These are phyloP conservation scores for Globisporangium splendens DNA, from an alignment of 352 stramenopile species.

Conservation along the genomic window DNA sequence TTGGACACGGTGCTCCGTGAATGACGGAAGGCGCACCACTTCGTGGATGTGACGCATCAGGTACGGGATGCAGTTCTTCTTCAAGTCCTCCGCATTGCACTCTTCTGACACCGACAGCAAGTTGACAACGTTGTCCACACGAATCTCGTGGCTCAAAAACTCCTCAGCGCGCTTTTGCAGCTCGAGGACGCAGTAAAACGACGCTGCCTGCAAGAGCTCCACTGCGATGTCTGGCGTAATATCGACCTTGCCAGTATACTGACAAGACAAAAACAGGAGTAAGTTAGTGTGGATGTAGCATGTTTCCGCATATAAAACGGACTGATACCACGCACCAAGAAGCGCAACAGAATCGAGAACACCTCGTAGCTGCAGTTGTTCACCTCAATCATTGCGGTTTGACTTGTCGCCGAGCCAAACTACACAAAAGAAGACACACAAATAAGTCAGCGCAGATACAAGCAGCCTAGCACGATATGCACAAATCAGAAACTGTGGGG, in stretches of 20 bases:
- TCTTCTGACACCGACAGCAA: constrained; percentile 73
- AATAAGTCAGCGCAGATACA: constrained; percentile 12
- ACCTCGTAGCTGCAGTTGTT: constrained; percentile 88
- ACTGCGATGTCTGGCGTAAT: constrained; percentile 81
- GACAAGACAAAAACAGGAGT: constrained; percentile 6
- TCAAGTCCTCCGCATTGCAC: constrained; percentile 74
- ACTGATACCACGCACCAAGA: constrained; percentile 49
- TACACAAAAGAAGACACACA: constrained; percentile 24
- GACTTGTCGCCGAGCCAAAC: constrained; percentile 78
- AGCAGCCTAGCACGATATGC: not conserved
- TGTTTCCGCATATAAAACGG: too few relatives aligned
- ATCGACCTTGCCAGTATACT: constrained; percentile 87
- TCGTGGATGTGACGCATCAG: constrained; percentile 86
- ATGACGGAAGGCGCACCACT: constrained; percentile 72
- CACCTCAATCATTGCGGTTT: constrained; percentile 85
- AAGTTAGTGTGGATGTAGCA: not conserved
- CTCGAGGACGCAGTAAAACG: constrained; percentile 82
- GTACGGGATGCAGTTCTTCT: constrained; percentile 85
- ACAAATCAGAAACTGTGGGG: not conserved
- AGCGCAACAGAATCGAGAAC: constrained; percentile 80
- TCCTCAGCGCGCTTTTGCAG: constrained; percentile 82
- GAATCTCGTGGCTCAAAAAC: constrained; percentile 79
- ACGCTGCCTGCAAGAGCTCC: constrained; percentile 72
- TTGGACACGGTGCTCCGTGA: constrained; percentile 70
- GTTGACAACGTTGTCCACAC: constrained; percentile 76